Evolutionary conservation across 2,329 filamentous ascomycete genomes (phyloP), one percentile per base, ranked within the genome.

Genomic region (Drechslerella dactyloides): DNA sequence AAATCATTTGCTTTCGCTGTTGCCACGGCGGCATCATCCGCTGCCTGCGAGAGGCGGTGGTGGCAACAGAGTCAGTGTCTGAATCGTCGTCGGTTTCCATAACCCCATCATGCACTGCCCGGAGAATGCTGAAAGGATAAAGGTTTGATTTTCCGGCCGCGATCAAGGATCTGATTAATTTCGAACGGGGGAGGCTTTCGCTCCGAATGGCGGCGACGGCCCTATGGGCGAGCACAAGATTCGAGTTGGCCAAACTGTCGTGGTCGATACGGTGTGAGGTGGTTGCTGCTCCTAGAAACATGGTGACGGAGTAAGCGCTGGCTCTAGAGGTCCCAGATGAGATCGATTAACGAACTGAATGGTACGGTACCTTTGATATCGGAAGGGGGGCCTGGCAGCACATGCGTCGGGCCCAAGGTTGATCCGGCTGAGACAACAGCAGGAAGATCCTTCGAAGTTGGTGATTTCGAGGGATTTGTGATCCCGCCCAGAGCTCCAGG

Each of bases 41-140:
- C 27, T 58, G 44, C 44, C 19, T 61, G 10, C 23, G 15, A 15
- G 30, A 7, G 42, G 56, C 27, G 19, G 62, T 35, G 42, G 56
- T 63, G 17, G 51, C 51, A 10, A 21, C 53, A 54, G 69, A 73
- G 33, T 48, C 69, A 63, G 42, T 62, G 53, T 68, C 69, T 17
- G 62, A 66, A 54, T 68, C 69, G 61, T 68, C 62, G 51, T 62
- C 63, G 58, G 52, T 60, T 66, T 66, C 69, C 69, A 68, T 54
- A 68, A 68, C 60, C 62, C 52, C 62, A 68, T 73, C 69, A 73
- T 68, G 69, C 61, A 59, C 13, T 64, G 52, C 58, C 19, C 61
- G 58, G 23, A 52, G 35, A 33, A 68, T 44, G 27, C 54, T 54
- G 42, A 63, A 73, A 19, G 61, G 61, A 23, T 68, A 53, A 35